Percentiles rank a stretch among this genome's conserved stretches.
phyloP scores from a whole-genome alignment of 495 filamentous ascomycete genomes.

The Podospora conica region DNA sequence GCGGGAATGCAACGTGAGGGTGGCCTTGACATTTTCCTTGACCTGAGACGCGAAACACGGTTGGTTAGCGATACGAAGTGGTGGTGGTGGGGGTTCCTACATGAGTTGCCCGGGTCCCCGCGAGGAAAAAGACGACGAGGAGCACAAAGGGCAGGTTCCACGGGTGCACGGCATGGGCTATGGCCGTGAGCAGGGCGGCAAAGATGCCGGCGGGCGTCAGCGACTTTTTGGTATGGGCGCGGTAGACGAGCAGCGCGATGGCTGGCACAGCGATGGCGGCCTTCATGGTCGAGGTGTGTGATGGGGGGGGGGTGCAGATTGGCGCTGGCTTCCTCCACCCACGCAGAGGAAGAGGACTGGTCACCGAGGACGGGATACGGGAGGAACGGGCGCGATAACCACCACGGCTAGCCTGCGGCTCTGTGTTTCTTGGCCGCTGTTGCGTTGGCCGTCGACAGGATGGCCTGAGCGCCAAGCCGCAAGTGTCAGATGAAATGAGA shows the following conservation, averaged over 20 bases:
- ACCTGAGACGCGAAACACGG: conserved; percentile 42
- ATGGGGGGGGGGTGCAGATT: background rate
- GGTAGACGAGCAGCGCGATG: conserved; percentile 56
- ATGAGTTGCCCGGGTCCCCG: conserved; percentile 78
- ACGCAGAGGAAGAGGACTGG: too few relatives aligned
- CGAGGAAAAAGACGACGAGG: conserved; percentile 78
- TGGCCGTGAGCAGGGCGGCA: conserved; percentile 63
- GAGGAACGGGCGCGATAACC: background rate
- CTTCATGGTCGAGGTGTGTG: conserved; percentile 50
- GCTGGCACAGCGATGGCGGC: conserved; percentile 62
- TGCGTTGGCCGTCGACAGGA: background rate
- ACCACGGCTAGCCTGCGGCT: background rate
- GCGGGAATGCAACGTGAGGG: conserved; percentile 67
- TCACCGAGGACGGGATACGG: background rate
- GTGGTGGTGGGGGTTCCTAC: conserved; percentile 31
- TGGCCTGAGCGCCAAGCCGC: background rate
- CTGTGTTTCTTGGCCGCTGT: background rate
- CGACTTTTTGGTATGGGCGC: conserved; percentile 66
- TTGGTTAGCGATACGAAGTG: background rate
- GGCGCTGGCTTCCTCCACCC: background rate
- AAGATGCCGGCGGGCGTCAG: conserved; percentile 68
- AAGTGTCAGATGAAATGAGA: background rate
- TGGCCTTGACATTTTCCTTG: conserved; percentile 80
- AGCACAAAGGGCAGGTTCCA: conserved; percentile 84
- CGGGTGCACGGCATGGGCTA: conserved; percentile 78